These are phyloP conservation scores for Dictyophora rubrovolvata DNA, from an alignment of 768 basidiomycete species.

Conservation along the genomic window DNA sequence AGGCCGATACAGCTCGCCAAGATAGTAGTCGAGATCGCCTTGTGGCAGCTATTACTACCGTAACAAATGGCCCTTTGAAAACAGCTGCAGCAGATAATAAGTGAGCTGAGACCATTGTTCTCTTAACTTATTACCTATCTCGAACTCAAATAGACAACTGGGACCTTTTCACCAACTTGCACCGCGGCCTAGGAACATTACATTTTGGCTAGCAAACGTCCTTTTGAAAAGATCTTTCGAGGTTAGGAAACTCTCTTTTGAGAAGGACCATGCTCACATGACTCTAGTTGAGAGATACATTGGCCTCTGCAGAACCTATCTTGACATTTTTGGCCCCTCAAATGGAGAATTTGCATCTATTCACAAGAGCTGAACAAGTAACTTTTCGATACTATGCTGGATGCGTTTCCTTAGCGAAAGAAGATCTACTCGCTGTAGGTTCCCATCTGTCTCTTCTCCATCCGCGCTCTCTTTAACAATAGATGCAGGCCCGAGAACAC, in stretches of 20 bases:
- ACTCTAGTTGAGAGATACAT: conserved; percentile 2
- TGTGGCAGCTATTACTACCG: conserved; percentile 7
- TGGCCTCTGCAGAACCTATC: conserved; percentile 8
- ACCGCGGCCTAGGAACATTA: conserved; percentile 1
- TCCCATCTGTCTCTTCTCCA: background rate
- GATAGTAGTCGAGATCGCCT: conserved; percentile 6
- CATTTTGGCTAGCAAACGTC: conserved; percentile 8
- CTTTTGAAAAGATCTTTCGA: conserved; percentile 6
- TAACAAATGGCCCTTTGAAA: conserved; percentile 7
- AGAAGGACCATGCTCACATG: background rate
- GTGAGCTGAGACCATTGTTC: background rate
- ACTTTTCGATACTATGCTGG: conserved; percentile 9
- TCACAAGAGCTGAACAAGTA: conserved; percentile 9
- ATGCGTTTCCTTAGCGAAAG: conserved; percentile 3
- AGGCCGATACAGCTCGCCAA: conserved; percentile 6
- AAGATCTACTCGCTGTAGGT: conserved; percentile 4
- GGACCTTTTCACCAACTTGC: background rate
- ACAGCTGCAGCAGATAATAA: conserved; percentile 5
- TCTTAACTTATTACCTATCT: background rate
- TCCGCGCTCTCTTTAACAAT: background rate
- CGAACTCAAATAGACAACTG: background rate
- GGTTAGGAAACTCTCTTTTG: background rate
- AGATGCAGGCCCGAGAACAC: conserved; percentile 3
- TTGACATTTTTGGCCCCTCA: conserved; percentile 4
- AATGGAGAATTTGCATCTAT: conserved; percentile 6